Conservation (phyloP, 2,329 filamentous ascomycete species). For the Pseudonectria foliicola region DNA sequence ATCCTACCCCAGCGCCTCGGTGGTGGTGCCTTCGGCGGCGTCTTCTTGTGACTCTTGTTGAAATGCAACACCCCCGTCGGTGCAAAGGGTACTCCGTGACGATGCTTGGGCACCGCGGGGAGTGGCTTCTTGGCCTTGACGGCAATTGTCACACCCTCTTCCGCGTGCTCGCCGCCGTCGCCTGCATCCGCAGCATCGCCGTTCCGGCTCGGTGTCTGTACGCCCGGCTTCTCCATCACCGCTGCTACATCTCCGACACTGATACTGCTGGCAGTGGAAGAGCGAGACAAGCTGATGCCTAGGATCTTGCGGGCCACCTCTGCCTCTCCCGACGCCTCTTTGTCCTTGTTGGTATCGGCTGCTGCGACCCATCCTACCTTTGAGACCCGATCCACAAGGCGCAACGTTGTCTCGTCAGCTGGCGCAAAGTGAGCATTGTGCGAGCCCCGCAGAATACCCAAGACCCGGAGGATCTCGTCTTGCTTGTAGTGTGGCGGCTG, state of each 20-base stretch:
- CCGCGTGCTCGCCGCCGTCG: slow-evolving; percentile 14
- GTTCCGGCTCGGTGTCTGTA: slow-evolving; percentile 67
- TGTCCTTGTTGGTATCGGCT: slow-evolving; percentile 28
- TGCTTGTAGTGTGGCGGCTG: slow-evolving; percentile 86
- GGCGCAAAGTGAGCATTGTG: slow-evolving; percentile 71
- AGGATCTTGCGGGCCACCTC: slow-evolving; percentile 53
- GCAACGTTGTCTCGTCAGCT: slow-evolving; percentile 70
- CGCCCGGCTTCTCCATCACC: slow-evolving; percentile 73
- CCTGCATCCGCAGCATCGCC: slow-evolving; percentile 20
- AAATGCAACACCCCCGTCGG: slow-evolving; percentile 24
- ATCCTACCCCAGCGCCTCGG: slow-evolving; percentile 39
- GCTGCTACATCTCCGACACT: slow-evolving; percentile 73
- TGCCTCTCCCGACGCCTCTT: slow-evolving; percentile 29
- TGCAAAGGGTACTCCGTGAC: slow-evolving; percentile 43
- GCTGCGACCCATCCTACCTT: slow-evolving; percentile 62
- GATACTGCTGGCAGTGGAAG: slow-evolving; percentile 62
- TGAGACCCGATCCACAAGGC: slow-evolving; percentile 68
- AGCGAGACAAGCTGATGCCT: slow-evolving; percentile 62
- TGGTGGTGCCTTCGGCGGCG: slow-evolving; percentile 39
- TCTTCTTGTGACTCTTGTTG: slow-evolving; percentile 30
- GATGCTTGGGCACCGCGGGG: slow-evolving; percentile 49
- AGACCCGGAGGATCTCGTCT: slow-evolving; percentile 70
- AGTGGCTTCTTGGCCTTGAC: slow-evolving; percentile 39
- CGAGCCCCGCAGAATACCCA: slow-evolving; percentile 60
- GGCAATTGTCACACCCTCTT: slow-evolving; percentile 15